Evolutionary conservation across 441 rosid genomes (phyloP), one percentile per base, ranked within the genome.

Genomic region (Brassica hybrid): DNA sequence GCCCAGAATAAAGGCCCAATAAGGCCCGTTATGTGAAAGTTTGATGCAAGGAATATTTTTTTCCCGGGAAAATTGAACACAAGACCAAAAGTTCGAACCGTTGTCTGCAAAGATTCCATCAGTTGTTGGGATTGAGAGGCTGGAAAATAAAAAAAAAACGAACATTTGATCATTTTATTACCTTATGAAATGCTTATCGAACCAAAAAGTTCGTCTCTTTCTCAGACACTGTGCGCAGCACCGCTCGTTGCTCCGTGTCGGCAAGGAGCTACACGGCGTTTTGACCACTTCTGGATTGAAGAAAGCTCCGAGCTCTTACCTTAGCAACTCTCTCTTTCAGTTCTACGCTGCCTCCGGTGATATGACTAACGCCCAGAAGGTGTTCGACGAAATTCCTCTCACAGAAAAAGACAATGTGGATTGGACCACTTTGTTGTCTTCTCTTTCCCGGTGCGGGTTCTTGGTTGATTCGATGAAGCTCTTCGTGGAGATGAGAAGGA

Each of bases 371-470:
- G 96, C 98, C 0, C 89, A 74, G 50, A 81, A 87, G 8, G 79
- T 94, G 92, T 91, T 93, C 83, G 88, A 83, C 76, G 84, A 71
- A 84, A 91, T 91, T 86, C 96, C 97, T 48, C 82, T 75, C 3
- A 75, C 84, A 7, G 80, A 84, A 32, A 91, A 87, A 72, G 94
- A 90, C 81, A 52, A 78, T 1, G 89, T 88, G 0, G 97, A 94
- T 73, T 91, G 97, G 94, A 94, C 97, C 6, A 75, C 88, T 36
- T 77, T 94, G 63, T 69, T 90, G 69, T 83, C 84, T 67, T 87
- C 91, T 52, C 85, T 89, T 60, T 71, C 86, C 0, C 85, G 82
- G 54, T 65, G 72, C 16, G 58, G 74, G 2, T 62, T 13, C 64
- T 74, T 81, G 65, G 71, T 34, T 16, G 34, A 82, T 30, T 85